Percentiles rank a stretch among this genome's conserved stretches.
These are phyloP conservation scores for Fagus crenata DNA, from an alignment of 306 rosid species.

Conservation along the genomic window DNA sequence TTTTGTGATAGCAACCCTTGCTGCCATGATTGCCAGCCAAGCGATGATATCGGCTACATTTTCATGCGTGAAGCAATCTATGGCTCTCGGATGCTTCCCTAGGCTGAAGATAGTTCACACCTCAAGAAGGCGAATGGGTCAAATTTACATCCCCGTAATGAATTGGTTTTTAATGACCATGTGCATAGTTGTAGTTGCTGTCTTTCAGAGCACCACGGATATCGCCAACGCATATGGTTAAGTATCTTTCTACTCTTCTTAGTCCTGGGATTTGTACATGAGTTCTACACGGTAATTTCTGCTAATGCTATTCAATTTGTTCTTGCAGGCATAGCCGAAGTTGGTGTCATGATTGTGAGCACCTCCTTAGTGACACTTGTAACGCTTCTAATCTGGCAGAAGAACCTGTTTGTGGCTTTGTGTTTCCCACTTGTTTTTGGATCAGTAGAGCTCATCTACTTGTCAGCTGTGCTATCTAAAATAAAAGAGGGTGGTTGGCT, in stretches of 20 bases:
- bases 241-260: conserved; percentile 26
- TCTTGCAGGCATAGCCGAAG: conserved; percentile 94
- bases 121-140: conserved; percentile 85
- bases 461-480: conserved; percentile 81
- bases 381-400: conserved; percentile 95
- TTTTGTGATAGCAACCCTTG: conserved; percentile 83
- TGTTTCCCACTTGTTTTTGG: conserved; percentile 76
- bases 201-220: conserved; percentile 83
- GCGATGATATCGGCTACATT: conserved; percentile 99
- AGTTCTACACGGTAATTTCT: not conserved
- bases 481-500: conserved; percentile 87
- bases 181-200: conserved; percentile 82
- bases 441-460: conserved; percentile 73
- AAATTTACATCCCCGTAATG: conserved; percentile 85
- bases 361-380: conserved; percentile 85
- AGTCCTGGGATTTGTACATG: conserved; percentile 1
- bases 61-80: conserved; percentile 93
- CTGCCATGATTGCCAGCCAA: conserved; percentile 99
- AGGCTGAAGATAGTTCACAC: conserved; percentile 95
- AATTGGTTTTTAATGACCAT: conserved; percentile 90
- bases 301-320: conserved; percentile 29
- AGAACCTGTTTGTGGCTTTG: conserved; percentile 72
- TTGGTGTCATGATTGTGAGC: conserved; percentile 95
- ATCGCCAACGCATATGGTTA: conserved; percentile 97
- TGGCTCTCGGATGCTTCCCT: conserved; percentile 99